Evolutionary conservation across 306 rosid genomes (phyloP).

Genomic region (Urtica urens): DNA sequence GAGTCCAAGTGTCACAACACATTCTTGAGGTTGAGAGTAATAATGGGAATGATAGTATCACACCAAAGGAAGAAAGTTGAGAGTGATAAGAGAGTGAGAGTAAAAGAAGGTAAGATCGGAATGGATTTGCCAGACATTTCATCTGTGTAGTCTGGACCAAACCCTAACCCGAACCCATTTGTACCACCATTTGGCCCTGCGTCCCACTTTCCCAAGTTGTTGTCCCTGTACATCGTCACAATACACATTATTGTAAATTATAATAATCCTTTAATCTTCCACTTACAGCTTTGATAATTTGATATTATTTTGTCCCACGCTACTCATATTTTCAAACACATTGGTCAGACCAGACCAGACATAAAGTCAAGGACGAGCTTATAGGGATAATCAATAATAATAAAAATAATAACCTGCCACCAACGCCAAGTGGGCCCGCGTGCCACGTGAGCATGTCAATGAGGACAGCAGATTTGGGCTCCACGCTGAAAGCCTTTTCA

Average conservation of each 20-base stretch:
- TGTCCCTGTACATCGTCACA: slow-evolving; percentile 24
- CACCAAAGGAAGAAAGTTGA: slow-evolving; percentile 15
- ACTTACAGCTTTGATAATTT: too few relatives aligned
- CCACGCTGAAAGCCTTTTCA: slow-evolving; percentile 59
- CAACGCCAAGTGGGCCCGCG: slow-evolving; percentile 72
- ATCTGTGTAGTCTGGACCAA: slow-evolving; percentile 40
- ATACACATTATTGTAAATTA: background rate
- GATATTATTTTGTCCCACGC: too few relatives aligned
- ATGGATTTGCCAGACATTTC: slow-evolving; percentile 35
- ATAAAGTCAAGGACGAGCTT: background rate
- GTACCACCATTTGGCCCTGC: slow-evolving; percentile 29
- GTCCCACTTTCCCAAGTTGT: slow-evolving; percentile 50
- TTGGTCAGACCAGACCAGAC: background rate
- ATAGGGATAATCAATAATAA: background rate
- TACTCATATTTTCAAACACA: background rate
- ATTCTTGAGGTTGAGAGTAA: background rate
- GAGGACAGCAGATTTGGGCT: slow-evolving; percentile 53
- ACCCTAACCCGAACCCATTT: slow-evolving; percentile 12
- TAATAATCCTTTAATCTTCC: too few relatives aligned
- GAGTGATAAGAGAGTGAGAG: slow-evolving; percentile 13
- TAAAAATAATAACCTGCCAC: slow-evolving; percentile 40
- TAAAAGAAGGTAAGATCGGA: slow-evolving; percentile 5
- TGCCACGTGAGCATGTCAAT: slow-evolving; percentile 51
- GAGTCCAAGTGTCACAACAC: background rate
- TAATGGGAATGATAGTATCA: background rate